phyloP scores from a whole-genome alignment of 768 basidiomycete genomes.

The Tylopilus plumbeoviolaceoides region DNA sequence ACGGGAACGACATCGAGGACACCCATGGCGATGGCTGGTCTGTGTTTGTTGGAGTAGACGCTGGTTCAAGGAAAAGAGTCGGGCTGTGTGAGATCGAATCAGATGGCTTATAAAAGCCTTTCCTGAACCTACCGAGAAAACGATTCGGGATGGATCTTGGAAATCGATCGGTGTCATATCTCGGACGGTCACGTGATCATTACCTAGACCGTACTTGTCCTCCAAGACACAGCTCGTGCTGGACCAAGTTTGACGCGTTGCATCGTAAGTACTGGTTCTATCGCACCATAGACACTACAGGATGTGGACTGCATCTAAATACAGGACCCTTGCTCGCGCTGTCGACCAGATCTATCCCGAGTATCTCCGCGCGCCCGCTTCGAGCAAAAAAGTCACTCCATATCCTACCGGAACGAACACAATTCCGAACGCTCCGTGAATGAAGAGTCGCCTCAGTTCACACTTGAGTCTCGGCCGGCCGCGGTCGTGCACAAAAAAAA shows the following conservation, averaged over 20 bases:
- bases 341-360: conserved; percentile 4
- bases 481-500: neutral
- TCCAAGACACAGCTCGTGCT: too few species aligned
- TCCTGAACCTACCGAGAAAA: too few species aligned
- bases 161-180: neutral
- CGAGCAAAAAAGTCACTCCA: neutral
- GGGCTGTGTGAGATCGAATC: neutral
- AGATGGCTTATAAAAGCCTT: neutral
- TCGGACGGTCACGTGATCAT: conserved; percentile 12
- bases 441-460: neutral
- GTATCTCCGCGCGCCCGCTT: conserved; percentile 3
- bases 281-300: too few species aligned
- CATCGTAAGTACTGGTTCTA: too few species aligned
- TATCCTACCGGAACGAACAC: neutral
- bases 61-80: conserved; percentile 2
- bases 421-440: neutral
- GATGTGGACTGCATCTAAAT: too few species aligned
- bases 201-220: neutral
- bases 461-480: neutral
- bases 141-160: too few species aligned
- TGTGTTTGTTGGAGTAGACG: neutral
- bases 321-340: neutral
- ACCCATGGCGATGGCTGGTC: conserved; percentile 49
- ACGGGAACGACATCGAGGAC: conserved; percentile 84
- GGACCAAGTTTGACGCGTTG: too few species aligned